These are phyloP conservation scores for Candida gigantensis DNA, from an alignment of 1,139 yeast genomes.

Conservation along the genomic window DNA sequence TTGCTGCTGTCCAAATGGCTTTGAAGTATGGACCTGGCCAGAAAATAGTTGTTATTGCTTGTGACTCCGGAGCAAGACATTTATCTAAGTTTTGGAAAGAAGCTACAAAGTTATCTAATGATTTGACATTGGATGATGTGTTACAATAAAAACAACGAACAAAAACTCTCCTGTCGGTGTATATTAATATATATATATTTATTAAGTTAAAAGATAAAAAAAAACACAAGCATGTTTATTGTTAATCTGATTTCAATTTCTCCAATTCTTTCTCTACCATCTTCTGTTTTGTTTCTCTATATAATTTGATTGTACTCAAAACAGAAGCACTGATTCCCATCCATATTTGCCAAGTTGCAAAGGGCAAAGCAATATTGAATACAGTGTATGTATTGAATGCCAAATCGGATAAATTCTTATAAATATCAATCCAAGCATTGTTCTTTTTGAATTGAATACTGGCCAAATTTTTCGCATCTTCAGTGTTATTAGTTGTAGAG, in stretches of 20 bases:
- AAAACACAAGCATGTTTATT: neutral
- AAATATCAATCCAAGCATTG: constrained; percentile 44
- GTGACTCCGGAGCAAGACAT: constrained; percentile 91
- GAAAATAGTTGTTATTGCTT: constrained; percentile 80
- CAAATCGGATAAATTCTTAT: constrained; percentile 43
- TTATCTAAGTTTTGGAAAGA: constrained; percentile 88
- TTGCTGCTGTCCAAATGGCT: constrained; percentile 78
- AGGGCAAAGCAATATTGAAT: constrained; percentile 41
- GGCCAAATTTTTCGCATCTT: constrained; percentile 26
- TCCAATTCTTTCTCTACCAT: constrained; percentile 22
- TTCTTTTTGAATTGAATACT: constrained; percentile 41
- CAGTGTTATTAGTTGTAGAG: constrained; percentile 9
- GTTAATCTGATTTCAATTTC: constrained; percentile 8
- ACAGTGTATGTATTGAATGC: constrained; percentile 47
- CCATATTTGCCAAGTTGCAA: constrained; percentile 49
- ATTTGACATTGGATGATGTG: constrained; percentile 34
- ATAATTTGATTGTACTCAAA: constrained; percentile 42
- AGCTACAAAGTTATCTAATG: constrained; percentile 42
- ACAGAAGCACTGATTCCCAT: constrained; percentile 47
- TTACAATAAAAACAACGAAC: constrained; percentile 10
- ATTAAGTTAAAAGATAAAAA: neutral
- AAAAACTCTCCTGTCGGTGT: no score
- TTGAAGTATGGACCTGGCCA: constrained; percentile 59
- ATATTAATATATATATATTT: no score
- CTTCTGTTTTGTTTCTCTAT: constrained; percentile 39